Evolutionary conservation across 371 early-diverging fungal genomes (phyloP).

Genomic region (Mucor indicus): DNA sequence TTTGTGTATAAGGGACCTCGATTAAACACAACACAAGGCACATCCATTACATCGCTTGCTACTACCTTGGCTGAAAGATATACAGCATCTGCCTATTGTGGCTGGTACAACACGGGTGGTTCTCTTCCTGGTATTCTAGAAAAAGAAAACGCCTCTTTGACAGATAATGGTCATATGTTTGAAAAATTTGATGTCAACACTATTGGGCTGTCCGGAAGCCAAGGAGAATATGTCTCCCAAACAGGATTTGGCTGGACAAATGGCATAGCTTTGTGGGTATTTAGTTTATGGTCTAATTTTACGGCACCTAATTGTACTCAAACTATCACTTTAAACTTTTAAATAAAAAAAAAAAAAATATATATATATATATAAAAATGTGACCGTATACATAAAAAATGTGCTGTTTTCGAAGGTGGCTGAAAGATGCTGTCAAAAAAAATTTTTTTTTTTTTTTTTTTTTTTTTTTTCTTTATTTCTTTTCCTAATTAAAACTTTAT

Average conservation of each 20-base stretch:
- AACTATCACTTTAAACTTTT: conserved; percentile 2
- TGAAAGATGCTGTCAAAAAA: too few relatives aligned
- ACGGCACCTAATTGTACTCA: conserved; percentile 39
- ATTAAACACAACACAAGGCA: conserved; percentile 6
- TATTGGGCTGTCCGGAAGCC: conserved; percentile 63
- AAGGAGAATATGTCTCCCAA: conserved; percentile 87
- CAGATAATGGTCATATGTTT: conserved; percentile 68
- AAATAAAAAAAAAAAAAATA: neutral
- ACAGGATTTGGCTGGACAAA: conserved; percentile 96
- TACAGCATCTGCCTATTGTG: conserved; percentile 63
- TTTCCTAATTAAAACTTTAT: neutral
- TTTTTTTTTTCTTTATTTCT: too few relatives aligned
- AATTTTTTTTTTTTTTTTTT: too few relatives aligned
- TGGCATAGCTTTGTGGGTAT: conserved; percentile 72
- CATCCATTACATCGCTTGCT: conserved; percentile 27
- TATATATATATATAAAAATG: too few relatives aligned
- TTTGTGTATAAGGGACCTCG: neutral
- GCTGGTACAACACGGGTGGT: conserved; percentile 74
- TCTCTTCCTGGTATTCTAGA: conserved; percentile 38
- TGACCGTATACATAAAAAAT: too few relatives aligned
- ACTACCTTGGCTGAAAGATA: conserved; percentile 58
- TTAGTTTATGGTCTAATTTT: conserved; percentile 49
- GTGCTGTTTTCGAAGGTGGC: too few relatives aligned
- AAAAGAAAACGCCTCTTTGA: conserved; percentile 11
- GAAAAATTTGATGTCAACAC: conserved; percentile 73